Conservation (phyloP, 768 basidiomycete genomes). For the Amanita pseudoporphyria region DNA sequence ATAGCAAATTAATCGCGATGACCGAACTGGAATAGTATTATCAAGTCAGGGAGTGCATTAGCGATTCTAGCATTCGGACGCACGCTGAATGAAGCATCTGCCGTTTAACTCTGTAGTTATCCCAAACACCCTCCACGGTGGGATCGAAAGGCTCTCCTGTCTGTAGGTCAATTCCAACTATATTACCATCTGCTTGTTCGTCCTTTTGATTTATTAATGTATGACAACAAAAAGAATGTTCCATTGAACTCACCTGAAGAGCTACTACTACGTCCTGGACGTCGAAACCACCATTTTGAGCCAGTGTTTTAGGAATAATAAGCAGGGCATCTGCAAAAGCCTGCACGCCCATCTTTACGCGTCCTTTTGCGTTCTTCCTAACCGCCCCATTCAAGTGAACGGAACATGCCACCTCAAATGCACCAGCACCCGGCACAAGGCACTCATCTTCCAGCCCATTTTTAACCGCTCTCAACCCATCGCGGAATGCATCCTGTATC, state of each 20-base stretch:
- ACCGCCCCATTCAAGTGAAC: slow-evolving; percentile 69
- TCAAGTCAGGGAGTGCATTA: slow-evolving; percentile 17
- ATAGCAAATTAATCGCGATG: slow-evolving; percentile 91
- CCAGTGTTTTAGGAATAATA: slow-evolving; percentile 93
- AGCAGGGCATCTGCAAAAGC: slow-evolving; percentile 94
- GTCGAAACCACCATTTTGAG: slow-evolving; percentile 93
- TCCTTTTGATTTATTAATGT: slow-evolving; percentile 39
- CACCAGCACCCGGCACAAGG: slow-evolving; percentile 93
- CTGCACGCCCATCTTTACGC: slow-evolving; percentile 95
- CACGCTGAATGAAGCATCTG: slow-evolving; percentile 98
- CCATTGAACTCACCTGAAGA: slow-evolving; percentile 51
- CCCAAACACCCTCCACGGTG: slow-evolving; percentile 94
- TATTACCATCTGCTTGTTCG: slow-evolving; percentile 88
- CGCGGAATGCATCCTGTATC: slow-evolving; percentile 96
- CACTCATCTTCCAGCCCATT: slow-evolving; percentile 89
- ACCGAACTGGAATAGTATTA: slow-evolving; percentile 48
- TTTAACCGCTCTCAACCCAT: slow-evolving; percentile 93
- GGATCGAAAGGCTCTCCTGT: slow-evolving; percentile 97
- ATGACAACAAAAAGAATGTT: neutral
- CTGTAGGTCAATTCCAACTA: slow-evolving; percentile 85
- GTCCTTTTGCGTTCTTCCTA: slow-evolving; percentile 84
- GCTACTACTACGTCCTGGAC: slow-evolving; percentile 92
- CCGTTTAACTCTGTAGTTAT: slow-evolving; percentile 97
- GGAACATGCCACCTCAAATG: slow-evolving; percentile 92
- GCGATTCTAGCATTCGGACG: slow-evolving; percentile 7